Conservation (phyloP, 306 rosid species). For the Vicia villosa region DNA sequence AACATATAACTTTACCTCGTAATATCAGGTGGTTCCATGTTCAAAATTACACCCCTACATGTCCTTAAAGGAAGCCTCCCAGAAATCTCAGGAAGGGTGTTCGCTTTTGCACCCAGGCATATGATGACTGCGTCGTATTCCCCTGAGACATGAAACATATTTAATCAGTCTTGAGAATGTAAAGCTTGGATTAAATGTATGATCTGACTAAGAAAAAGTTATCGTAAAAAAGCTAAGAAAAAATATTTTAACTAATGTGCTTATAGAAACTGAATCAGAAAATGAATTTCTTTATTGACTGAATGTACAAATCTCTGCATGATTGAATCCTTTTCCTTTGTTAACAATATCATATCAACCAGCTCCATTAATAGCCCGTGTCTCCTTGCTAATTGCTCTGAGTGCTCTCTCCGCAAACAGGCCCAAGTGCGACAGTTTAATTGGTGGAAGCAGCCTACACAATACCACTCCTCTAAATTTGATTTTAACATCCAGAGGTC, state of each 20-base stretch:
- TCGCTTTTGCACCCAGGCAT: constrained; percentile 86
- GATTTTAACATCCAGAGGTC: no score
- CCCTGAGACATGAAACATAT: constrained; percentile 45
- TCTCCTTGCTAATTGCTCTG: no score
- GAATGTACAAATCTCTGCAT: neutral
- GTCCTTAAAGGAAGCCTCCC: constrained; percentile 93
- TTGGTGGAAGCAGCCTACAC: no score
- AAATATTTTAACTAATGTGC: neutral
- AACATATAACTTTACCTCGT: constrained; percentile 46
- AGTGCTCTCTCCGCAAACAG: no score
- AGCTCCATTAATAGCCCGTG: no score
- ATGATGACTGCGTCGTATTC: constrained; percentile 78
- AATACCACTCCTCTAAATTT: no score
- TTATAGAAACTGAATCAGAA: neutral
- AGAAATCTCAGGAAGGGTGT: constrained; percentile 76
- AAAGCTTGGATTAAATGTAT: constrained; percentile 1
- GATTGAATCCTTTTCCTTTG: no score
- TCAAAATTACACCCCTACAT: constrained; percentile 86
- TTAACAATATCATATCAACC: no score
- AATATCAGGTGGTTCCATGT: constrained; percentile 64
- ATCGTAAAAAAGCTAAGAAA: neutral
- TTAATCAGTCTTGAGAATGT: constrained; percentile 9
- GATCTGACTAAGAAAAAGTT: constrained; percentile 12
- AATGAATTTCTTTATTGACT: neutral
- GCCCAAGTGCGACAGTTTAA: no score